Base-by-base conservation (phyloP, 2,329 filamentous ascomycete species). In the Kalaharituber pfeilii region DNA sequence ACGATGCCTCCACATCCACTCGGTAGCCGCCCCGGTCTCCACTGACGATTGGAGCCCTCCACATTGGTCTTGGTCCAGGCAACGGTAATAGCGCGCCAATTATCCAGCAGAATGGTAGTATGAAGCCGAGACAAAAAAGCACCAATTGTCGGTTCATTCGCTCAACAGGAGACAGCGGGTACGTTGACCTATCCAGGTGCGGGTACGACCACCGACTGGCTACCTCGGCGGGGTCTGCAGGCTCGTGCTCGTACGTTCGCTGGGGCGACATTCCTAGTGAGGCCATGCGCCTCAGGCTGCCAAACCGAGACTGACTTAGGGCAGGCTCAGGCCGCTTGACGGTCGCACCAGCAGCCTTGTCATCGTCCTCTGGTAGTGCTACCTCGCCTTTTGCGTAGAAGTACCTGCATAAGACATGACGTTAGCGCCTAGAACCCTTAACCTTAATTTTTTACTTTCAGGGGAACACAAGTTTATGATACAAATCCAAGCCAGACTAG, bases 81-180 rank as follows among this genome's bases (percentile, higher is more conserved):
- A 59, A 36, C 27, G 57, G 55, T 27, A 61, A 54, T 44, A 58
- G 54, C 20, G 60, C 60, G 26, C 56, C 59, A 25, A 60, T 56
- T 25, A 59, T 57, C 59, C 59, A 61, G 57, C 59, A 62, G 30
- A 64, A 26, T 18, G 62, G 62, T 25, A 63, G 56, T 29, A 64
- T 55, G 52, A 64, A 64, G 45, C 62, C 62, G 29, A 63, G 50
- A 56, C 60, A 63, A 51, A 63, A 63, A 36, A 64, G 49, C 20
- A 63, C 47, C 20, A 64, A 47, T 53, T 64, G 62, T 13, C 60
- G 57, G 45, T 64, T 47, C 36, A 64, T 45, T 18, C 53, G 59
- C 55, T 63, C 60, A 18, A 58, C 56, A 24, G 60, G 54, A 24
- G 57, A 55, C 11, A 59, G 20, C 3, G 62, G 62, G 42, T 47